Percentiles rank a stretch among this genome's conserved stretches.
Conservation (phyloP, 169 alveolate species). For the Plasmodium yoelii region DNA sequence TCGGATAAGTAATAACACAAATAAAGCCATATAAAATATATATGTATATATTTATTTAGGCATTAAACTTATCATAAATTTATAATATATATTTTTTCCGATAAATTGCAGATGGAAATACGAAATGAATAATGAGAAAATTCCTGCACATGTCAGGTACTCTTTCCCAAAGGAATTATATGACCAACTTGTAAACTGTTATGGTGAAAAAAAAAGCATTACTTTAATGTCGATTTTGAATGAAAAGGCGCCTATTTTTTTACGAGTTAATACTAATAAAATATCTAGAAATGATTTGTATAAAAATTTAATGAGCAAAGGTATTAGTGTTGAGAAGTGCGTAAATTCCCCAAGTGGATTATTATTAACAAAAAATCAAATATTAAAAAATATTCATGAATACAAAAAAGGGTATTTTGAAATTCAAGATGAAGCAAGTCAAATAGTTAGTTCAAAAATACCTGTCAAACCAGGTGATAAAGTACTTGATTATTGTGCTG, state of each 20-base stretch:
- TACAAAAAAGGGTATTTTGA: conserved; percentile 92
- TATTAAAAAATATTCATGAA: conserved; percentile 89
- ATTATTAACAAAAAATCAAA: conserved; percentile 81
- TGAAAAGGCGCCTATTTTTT: conserved; percentile 88
- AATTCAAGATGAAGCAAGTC: conserved; percentile 95
- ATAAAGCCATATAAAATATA: neutral
- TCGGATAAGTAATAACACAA: conserved; percentile 49
- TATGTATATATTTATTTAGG: neutral
- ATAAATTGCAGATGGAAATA: conserved; percentile 84
- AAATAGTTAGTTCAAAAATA: conserved; percentile 85
- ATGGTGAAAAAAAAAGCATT: conserved; percentile 86
- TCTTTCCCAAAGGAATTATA: conserved; percentile 89
- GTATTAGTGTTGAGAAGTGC: conserved; percentile 89
- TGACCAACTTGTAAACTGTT: conserved; percentile 81
- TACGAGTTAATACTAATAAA: conserved; percentile 85
- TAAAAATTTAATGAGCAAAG: conserved; percentile 85
- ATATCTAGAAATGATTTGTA: conserved; percentile 83
- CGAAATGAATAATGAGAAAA: conserved; percentile 84
- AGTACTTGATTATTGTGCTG: conserved; percentile 95
- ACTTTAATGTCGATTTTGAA: conserved; percentile 87
- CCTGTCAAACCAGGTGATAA: conserved; percentile 93
- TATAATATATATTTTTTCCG: neutral
- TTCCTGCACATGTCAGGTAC: conserved; percentile 87
- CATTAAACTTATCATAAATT: neutral
- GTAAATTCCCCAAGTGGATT: conserved; percentile 91